Conservation (phyloP, 176 grass and related monocot species). For the Melocanna baccifera region DNA sequence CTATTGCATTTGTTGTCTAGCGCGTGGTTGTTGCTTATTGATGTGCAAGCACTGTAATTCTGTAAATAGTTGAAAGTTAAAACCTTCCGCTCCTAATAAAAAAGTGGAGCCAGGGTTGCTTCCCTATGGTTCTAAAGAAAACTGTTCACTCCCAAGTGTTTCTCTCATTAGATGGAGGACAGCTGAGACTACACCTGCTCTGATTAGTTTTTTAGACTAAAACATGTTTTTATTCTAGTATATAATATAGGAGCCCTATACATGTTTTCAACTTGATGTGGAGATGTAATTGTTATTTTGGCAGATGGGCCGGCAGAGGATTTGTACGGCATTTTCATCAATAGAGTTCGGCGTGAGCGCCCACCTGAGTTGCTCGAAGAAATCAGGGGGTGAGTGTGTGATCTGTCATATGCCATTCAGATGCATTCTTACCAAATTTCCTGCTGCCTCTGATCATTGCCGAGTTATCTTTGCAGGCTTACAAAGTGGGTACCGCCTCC, state of each 20-base stretch:
- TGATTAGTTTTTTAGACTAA: not conserved
- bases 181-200: not conserved
- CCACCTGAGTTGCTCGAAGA: constrained; percentile 71
- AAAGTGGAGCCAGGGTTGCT: too few species aligned
- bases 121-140: too few species aligned
- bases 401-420: not conserved
- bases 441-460: not conserved
- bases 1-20: not conserved
- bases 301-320: constrained; percentile 96
- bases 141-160: too few species aligned
- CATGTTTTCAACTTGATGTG: not conserved
- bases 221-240: not conserved
- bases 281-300: not conserved
- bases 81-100: not conserved
- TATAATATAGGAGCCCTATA: not conserved
- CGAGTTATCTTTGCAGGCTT: constrained; percentile 31
- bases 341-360: constrained; percentile 70
- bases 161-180: not conserved
- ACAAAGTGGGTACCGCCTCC: constrained; percentile 93
- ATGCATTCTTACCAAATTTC: not conserved
- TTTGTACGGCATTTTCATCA: constrained; percentile 84
- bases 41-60: not conserved
- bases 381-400: constrained; percentile 51
- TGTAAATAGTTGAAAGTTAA: not conserved
- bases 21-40: not conserved